Evolutionary conservation across 2,329 filamentous ascomycete species (phyloP).

Genomic region (Ophiostoma populinum): DNA sequence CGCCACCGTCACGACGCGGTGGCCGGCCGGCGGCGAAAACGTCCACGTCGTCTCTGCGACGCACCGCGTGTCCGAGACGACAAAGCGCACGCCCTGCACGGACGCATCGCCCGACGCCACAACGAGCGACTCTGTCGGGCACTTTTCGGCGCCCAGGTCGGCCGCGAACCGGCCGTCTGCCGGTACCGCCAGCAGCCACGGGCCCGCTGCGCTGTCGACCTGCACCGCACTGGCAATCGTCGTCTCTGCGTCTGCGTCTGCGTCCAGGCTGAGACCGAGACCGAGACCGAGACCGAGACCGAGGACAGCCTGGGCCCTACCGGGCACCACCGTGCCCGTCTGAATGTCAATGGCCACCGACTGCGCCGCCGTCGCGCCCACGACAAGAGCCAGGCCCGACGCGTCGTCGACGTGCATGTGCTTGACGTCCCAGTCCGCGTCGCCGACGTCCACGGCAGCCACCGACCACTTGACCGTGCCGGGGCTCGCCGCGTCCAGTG

Average conservation of each 20-base stretch:
- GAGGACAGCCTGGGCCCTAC: too few relatives aligned
- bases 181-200: slow-evolving; percentile 36
- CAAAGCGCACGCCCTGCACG: slow-evolving; percentile 38
- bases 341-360: slow-evolving; percentile 37
- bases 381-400: slow-evolving; percentile 37
- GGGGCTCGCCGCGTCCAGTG: slow-evolving; percentile 57
- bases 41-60: slow-evolving; percentile 46
- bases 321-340: slow-evolving; percentile 25
- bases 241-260: slow-evolving; percentile 18
- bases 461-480: slow-evolving; percentile 63
- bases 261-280: too few relatives aligned
- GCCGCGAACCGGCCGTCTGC: slow-evolving; percentile 29
- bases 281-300: too few relatives aligned
- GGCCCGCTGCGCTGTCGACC: slow-evolving; percentile 33
- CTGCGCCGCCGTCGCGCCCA: slow-evolving; percentile 39
- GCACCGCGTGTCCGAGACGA: slow-evolving; percentile 23
- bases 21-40: slow-evolving; percentile 47
- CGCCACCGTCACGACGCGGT: slow-evolving; percentile 52
- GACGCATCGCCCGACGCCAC: slow-evolving; percentile 24
- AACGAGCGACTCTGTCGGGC: slow-evolving; percentile 33
- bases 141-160: slow-evolving; percentile 23
- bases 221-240: slow-evolving; percentile 28
- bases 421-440: slow-evolving; percentile 44
- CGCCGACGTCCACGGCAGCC: slow-evolving; percentile 39
- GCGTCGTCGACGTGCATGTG: slow-evolving; percentile 46